phyloP scores from a whole-genome alignment of 129 eudicot genomes.

The Chrysanthemum makinoi region DNA sequence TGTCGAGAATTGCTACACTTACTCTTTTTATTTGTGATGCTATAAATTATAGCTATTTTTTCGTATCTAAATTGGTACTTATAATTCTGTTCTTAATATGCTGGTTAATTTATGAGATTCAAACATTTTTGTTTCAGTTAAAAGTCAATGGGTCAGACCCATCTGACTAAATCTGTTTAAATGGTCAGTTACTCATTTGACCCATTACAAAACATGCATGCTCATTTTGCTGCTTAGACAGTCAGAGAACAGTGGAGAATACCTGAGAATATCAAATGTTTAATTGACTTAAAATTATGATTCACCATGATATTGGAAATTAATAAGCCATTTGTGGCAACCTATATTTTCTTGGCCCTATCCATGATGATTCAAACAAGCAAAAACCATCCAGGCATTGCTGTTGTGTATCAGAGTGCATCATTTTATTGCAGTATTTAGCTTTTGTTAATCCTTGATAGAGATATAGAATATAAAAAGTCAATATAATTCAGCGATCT shows the following conservation, averaged over 20 bases:
- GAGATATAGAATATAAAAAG: not conserved
- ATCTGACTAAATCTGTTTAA: not conserved
- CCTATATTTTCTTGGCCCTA: not conserved
- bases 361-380: not conserved
- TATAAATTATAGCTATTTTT: too few species aligned
- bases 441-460: not conserved
- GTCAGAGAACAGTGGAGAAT: not conserved
- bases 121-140: not conserved
- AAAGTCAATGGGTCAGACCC: not conserved
- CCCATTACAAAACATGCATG: not conserved
- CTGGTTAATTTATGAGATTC: not conserved
- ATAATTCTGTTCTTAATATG: too few species aligned
- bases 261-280: not conserved
- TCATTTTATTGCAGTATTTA: not conserved
- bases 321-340: slow-evolving; percentile 3
- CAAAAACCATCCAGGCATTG: not conserved
- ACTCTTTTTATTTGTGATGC: too few species aligned
- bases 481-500: slow-evolving; percentile 8
- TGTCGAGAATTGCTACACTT: too few species aligned
- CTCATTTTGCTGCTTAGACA: not conserved
- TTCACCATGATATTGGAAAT: not conserved
- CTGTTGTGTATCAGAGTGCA: not conserved
- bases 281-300: not conserved
- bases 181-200: not conserved
- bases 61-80: too few species aligned